Conservation (phyloP, 257 asterid genomes). For the Schizonepeta tenuifolia region DNA sequence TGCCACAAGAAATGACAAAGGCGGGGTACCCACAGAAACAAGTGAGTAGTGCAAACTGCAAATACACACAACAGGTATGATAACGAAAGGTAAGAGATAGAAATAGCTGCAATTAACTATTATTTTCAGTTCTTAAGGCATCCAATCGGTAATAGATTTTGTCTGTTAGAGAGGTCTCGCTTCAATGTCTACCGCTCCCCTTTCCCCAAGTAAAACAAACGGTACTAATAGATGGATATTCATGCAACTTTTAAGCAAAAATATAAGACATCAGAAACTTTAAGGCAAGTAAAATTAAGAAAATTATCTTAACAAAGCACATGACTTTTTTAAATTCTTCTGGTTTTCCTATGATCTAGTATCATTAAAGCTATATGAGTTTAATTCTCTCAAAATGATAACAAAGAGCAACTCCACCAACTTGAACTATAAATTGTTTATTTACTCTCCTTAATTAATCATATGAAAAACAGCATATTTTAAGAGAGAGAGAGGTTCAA, state of each 20-base stretch:
- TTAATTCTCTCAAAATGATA: not conserved
- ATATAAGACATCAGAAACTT: not conserved
- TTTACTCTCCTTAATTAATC: too few relatives aligned
- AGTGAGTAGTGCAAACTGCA: slow-evolving; percentile 91
- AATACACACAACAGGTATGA: slow-evolving; percentile 11
- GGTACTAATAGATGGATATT: not conserved
- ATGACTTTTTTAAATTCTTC: not conserved
- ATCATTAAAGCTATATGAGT: not conserved
- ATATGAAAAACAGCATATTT: not conserved
- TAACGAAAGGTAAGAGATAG: not conserved
- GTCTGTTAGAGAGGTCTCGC: too few relatives aligned
- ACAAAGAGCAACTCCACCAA: not conserved
- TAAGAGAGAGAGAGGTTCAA: not conserved
- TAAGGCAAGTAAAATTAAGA: not conserved
- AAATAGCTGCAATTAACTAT: not conserved
- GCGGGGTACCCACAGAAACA: slow-evolving; percentile 84
- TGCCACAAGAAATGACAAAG: slow-evolving; percentile 69
- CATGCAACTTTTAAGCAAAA: not conserved
- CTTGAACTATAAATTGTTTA: too few relatives aligned
- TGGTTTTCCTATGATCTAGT: not conserved
- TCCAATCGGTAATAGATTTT: too few relatives aligned
- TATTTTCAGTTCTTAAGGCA: not conserved
- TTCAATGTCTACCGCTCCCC: too few relatives aligned
- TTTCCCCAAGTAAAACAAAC: too few relatives aligned
- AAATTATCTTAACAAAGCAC: not conserved